These are phyloP conservation scores for Sphenostylis stenocarpa DNA, from an alignment of 306 rosid species.

Conservation along the genomic window DNA sequence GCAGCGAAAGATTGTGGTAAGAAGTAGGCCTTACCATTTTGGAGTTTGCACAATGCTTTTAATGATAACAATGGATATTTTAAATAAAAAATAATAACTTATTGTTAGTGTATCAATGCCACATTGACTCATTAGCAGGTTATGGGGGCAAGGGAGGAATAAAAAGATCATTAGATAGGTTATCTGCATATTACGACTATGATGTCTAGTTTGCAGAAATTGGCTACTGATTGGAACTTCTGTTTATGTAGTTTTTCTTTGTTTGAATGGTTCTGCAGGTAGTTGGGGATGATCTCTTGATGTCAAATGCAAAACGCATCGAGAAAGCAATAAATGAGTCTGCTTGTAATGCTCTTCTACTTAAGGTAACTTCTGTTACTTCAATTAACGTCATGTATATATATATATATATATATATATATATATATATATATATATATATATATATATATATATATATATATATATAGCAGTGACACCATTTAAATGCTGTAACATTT, in stretches of 20 bases:
- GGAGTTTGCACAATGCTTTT: not conserved
- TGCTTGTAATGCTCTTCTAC: constrained; percentile 83
- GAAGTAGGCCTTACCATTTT: not conserved
- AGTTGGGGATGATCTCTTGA: constrained; percentile 83
- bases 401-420: too few relatives aligned
- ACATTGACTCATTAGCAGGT: not conserved
- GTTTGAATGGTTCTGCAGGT: constrained; percentile 62
- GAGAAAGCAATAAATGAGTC: constrained; percentile 75
- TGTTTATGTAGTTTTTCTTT: constrained; percentile 23
- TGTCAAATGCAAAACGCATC: constrained; percentile 82
- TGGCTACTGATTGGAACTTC: constrained; percentile 25
- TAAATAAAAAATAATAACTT: not conserved
- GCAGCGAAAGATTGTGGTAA: constrained; percentile 15
- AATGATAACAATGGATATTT: not conserved
- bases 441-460: not conserved
- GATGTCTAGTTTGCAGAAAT: constrained; percentile 11
- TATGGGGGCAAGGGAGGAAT: not conserved
- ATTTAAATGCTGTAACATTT: too few relatives aligned
- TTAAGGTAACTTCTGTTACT: constrained; percentile 65
- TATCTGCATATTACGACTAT: constrained; percentile 4
- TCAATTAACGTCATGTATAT: not conserved
- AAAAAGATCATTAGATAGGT: not conserved
- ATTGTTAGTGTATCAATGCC: not conserved
- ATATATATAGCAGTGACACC: too few relatives aligned
- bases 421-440: not conserved